Evolutionary conservation across 768 basidiomycete genomes (phyloP).

Genomic region (Mycena albidolilacea): DNA sequence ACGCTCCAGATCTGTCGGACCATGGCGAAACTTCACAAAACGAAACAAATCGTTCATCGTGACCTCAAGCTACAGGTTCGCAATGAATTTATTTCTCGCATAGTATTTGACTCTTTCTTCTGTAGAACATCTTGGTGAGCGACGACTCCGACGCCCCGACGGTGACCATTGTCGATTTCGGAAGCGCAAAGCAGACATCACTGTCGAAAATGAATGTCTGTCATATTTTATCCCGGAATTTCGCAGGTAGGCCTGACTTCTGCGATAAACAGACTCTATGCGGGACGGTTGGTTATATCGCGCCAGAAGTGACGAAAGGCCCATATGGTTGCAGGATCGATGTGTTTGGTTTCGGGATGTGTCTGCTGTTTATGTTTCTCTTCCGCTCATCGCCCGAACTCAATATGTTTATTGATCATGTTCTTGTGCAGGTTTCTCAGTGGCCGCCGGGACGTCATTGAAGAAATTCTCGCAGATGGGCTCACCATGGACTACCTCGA

Average conservation of each 20-base stretch:
- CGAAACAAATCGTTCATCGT: not conserved
- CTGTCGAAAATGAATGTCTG: conserved; percentile 5
- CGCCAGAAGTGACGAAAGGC: not conserved
- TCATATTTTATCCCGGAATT: not conserved
- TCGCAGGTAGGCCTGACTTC: too few species aligned
- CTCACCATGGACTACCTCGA: too few species aligned
- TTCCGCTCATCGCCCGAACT: not conserved
- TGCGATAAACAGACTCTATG: not conserved
- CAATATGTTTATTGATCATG: not conserved
- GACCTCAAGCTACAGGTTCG: conserved; percentile 6
- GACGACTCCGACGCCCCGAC: not conserved
- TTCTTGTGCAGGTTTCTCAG: not conserved
- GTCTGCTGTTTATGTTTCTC: not conserved
- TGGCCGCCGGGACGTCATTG: not conserved
- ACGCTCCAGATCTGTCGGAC: conserved; percentile 16
- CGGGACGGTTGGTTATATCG: conserved; percentile 2
- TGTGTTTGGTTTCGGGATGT: conserved; percentile 1
- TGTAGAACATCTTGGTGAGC: conserved; percentile 13
- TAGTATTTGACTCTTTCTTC: not conserved
- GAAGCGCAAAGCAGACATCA: not conserved
- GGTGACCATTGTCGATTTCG: conserved; percentile 13
- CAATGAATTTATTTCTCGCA: not conserved
- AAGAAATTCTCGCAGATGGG: not conserved
- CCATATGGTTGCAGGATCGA: not conserved
- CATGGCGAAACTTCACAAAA: not conserved